phyloP scores from a whole-genome alignment of 495 filamentous ascomycete species.

The Aspergillus sclerotioniger region DNA sequence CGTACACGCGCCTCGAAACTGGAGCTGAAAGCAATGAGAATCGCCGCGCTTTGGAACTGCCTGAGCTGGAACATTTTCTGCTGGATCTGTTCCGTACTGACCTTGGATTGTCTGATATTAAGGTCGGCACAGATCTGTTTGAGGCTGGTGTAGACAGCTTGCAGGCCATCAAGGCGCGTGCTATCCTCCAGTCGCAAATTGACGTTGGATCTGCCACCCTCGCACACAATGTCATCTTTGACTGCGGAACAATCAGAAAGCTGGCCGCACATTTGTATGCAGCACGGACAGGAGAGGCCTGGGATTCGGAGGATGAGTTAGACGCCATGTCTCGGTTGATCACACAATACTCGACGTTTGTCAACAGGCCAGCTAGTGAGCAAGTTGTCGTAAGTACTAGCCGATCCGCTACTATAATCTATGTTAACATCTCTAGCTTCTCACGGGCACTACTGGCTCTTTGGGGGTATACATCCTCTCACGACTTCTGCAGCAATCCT shows the following conservation, averaged over 20 bases:
- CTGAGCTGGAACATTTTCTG: constrained; percentile 26
- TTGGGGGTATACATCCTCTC: constrained; percentile 58
- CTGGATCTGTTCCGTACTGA: constrained; percentile 23
- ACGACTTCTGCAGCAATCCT: constrained; percentile 29
- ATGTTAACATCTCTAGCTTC: constrained; percentile 14
- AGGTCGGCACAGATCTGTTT: constrained; percentile 46
- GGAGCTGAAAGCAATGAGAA: neutral
- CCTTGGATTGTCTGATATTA: constrained; percentile 20
- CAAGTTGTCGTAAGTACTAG: constrained; percentile 14
- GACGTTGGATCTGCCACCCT: constrained; percentile 34
- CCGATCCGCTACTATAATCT: constrained; percentile 9
- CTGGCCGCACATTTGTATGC: constrained; percentile 30
- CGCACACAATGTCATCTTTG: constrained; percentile 45
- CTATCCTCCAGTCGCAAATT: constrained; percentile 35
- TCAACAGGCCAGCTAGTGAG: neutral
- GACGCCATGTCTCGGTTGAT: constrained; percentile 33
- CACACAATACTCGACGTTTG: constrained; percentile 34
- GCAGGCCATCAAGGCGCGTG: constrained; percentile 49
- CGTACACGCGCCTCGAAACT: constrained; percentile 28
- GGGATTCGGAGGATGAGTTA: constrained; percentile 29
- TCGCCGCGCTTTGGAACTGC: constrained; percentile 19
- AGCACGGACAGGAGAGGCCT: constrained; percentile 21
- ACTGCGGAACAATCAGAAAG: constrained; percentile 37
- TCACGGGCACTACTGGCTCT: constrained; percentile 64
- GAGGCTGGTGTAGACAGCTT: constrained; percentile 54